These are phyloP conservation scores for Magnusiomyces magnusii DNA, from an alignment of 1,139 yeast species.

Conservation along the genomic window DNA sequence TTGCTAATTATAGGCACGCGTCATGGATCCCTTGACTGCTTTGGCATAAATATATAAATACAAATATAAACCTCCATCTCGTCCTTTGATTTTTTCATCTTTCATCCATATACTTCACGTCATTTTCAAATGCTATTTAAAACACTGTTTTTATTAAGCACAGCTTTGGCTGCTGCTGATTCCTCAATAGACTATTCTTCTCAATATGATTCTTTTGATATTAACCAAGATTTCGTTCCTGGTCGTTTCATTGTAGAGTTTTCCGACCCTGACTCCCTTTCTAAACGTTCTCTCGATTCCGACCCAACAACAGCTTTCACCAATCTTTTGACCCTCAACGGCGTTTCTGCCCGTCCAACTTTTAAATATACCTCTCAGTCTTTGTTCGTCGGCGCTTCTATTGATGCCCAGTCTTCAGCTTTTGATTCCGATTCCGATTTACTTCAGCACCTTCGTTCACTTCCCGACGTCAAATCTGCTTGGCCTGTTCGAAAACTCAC, in stretches of 20 bases:
- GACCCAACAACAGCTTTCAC: slow-evolving; percentile 8
- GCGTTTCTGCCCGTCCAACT: slow-evolving; percentile 5
- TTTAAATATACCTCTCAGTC: not conserved
- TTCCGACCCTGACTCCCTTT: slow-evolving; percentile 3
- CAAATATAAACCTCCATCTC: not conserved
- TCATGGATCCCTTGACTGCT: too few species aligned
- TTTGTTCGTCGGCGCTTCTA: slow-evolving; percentile 7
- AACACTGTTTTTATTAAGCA: not conserved
- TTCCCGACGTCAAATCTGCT: slow-evolving; percentile 11
- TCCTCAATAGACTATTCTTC: not conserved
- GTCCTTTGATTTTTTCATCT: not conserved
- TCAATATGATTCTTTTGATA: not conserved
- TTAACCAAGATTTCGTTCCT: not conserved
- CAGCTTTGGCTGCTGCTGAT: not conserved
- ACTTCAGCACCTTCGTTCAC: not conserved
- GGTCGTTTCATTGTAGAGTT: slow-evolving; percentile 12
- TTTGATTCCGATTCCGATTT: not conserved
- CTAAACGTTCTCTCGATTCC: slow-evolving; percentile 5
- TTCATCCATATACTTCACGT: not conserved
- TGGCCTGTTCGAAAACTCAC: slow-evolving; percentile 6
- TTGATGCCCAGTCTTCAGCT: not conserved
- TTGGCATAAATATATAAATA: too few species aligned
- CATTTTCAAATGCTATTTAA: not conserved
- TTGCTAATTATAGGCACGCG: too few species aligned
- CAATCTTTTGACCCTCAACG: slow-evolving; percentile 1